phyloP scores from a whole-genome alignment of 1,284 basidiomycete species.

The Amylostereum areolatum region DNA sequence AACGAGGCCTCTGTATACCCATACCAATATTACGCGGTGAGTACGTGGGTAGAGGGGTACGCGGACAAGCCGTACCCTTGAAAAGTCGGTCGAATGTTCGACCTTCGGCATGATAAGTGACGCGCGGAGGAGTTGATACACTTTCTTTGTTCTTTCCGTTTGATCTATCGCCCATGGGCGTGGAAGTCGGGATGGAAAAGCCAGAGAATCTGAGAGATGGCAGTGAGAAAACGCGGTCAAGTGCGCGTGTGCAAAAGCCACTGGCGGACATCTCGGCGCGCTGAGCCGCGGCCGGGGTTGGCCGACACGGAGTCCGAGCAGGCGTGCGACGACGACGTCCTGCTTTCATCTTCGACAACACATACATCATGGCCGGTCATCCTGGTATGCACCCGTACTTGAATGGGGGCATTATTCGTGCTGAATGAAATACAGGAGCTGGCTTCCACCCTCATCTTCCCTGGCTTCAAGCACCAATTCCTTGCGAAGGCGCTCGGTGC shows the following conservation, averaged over 20 bases:
- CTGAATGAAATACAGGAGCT: slow-evolving; percentile 32
- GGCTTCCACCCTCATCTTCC: slow-evolving; percentile 86
- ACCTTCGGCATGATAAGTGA: slow-evolving; percentile 46
- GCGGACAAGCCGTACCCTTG: slow-evolving; percentile 37
- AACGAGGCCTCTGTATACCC: slow-evolving; percentile 48
- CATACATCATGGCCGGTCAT: not conserved
- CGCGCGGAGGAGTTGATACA: slow-evolving; percentile 31
- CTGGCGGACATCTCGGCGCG: not conserved
- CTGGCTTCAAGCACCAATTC: slow-evolving; percentile 70
- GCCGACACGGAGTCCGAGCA: not conserved
- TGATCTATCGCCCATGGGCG: not conserved
- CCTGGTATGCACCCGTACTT: slow-evolving; percentile 8
- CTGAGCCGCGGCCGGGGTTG: not conserved
- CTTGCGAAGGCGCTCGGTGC: slow-evolving; percentile 84
- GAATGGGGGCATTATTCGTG: slow-evolving; percentile 1
- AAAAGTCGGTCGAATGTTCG: slow-evolving; percentile 61
- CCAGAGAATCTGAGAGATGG: not conserved
- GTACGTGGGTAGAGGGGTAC: not conserved
- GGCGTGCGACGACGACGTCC: not conserved
- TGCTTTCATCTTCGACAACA: not conserved
- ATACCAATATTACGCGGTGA: not conserved
- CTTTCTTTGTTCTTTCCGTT: not conserved
- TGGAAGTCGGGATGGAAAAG: not conserved
- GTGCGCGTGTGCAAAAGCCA: not conserved
- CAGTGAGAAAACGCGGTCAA: not conserved